Base-by-base conservation (phyloP, 768 basidiomycete genomes). In the Suillus bovinus region DNA sequence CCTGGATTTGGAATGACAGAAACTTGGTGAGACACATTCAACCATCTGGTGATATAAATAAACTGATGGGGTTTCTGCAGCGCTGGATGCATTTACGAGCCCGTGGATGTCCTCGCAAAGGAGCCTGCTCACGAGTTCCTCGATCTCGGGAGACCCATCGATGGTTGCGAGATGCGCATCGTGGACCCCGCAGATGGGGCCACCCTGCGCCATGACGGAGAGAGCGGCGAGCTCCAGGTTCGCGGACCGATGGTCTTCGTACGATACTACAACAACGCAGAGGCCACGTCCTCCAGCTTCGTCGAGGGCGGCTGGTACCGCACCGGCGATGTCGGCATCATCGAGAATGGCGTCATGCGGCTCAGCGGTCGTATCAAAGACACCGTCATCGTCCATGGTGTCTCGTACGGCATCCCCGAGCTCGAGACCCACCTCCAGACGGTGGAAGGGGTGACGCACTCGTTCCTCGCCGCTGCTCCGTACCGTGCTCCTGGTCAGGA, bases 291-390 rank as follows among this genome's bases (percentile, higher is more conserved):
- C 10, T 76, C 79, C 36, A 78, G 81, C 33, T 82, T 87, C 63
- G 76, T 78, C 0, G 64, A 70, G 5, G 82, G 80, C 14, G 77
- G 82, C 7, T 88, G 86, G 86, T 82, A 84, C 71, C 81, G 79
- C 64, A 86, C 85, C 16, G 86, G 86, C 1, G 86, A 88, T 65
- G 70, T 82, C 9, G 84, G 80, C 3, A 68, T 74, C 39, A 68
- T 82, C 14, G 63, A 71, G 46, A 68, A 71, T 9, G 72, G 75
- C 6, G 70, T 69, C 58, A 69, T 82, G 59, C 72, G 70, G 41
- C 66, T 80, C 24, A 69, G 76, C 55, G 76, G 78, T 3, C 71
- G 78, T 55, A 76, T 78, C 64, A 79, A 79, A 64, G 76, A 78
- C 55, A 72, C 69, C 41, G 67, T 79, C 62, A 78, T 77, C 52